Conservation (phyloP, 2,329 filamentous ascomycete species). For the Hymenoscyphus fructigenus region DNA sequence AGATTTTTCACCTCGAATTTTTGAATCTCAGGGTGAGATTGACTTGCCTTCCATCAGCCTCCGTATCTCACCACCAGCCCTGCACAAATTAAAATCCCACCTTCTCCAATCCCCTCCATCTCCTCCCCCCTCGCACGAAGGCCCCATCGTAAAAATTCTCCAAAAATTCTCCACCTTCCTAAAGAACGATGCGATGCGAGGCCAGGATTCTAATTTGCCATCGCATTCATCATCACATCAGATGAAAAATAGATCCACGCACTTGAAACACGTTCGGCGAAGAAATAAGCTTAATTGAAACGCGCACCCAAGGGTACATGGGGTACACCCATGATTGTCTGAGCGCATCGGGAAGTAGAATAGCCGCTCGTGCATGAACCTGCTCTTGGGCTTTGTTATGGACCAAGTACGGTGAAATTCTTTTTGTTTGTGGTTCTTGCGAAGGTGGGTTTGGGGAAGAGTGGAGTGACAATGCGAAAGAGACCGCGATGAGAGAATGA, state of each 20-base stretch:
- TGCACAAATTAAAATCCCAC: background rate
- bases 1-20: background rate
- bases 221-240: background rate
- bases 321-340: background rate
- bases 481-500: too few species aligned
- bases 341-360: background rate
- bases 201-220: background rate
- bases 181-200: background rate
- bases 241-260: background rate
- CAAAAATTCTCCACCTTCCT: background rate
- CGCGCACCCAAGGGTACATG: background rate
- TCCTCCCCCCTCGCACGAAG: background rate
- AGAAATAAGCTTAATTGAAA: conserved; percentile 3
- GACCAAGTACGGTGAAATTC: background rate
- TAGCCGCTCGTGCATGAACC: background rate
- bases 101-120: background rate
- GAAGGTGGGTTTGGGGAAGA: background rate
- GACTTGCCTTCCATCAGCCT: background rate
- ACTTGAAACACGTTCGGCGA: background rate
- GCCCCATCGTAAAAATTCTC: background rate
- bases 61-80: background rate
- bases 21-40: background rate
- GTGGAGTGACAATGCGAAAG: too few species aligned
- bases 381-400: background rate
- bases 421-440: background rate